Conservation (phyloP, 495 filamentous ascomycete genomes). For the Tuber aestivum region DNA sequence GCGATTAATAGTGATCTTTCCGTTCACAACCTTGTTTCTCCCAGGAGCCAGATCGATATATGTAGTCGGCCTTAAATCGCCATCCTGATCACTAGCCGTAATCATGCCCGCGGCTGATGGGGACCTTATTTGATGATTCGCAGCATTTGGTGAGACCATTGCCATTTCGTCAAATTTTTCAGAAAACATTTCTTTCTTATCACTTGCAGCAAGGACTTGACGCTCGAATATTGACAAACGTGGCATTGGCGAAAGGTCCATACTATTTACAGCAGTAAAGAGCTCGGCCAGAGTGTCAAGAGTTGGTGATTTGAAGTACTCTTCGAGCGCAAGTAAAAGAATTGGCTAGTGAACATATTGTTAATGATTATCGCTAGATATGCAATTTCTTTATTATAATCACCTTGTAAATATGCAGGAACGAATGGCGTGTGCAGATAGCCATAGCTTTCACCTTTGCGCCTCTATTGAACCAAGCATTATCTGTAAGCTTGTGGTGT, state of each 20-base stretch:
- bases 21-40: constrained; percentile 35
- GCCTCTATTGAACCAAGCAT: constrained; percentile 54
- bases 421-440: constrained; percentile 98
- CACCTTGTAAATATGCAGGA: constrained; percentile 97
- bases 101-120: constrained; percentile 33
- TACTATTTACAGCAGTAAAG: constrained; percentile 86
- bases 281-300: constrained; percentile 83
- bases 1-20: constrained; percentile 46
- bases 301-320: constrained; percentile 91
- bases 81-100: constrained; percentile 28
- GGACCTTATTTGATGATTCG: constrained; percentile 49
- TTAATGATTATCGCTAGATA: constrained; percentile 13
- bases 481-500: constrained; percentile 10
- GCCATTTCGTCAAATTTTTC: constrained; percentile 93
- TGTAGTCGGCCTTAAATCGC: constrained; percentile 31
- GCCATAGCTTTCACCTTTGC: constrained; percentile 98
- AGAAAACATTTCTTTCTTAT: constrained; percentile 91
- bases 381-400: constrained; percentile 17
- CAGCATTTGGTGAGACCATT: constrained; percentile 45
- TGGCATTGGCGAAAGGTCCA: constrained; percentile 95
- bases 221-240: constrained; percentile 75
- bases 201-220: constrained; percentile 78
- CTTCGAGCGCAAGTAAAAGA: constrained; percentile 86
- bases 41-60: constrained; percentile 41
- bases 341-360: constrained; percentile 60